phyloP scores from a whole-genome alignment of 176 grass and related monocot genomes.

The Carex pumila region DNA sequence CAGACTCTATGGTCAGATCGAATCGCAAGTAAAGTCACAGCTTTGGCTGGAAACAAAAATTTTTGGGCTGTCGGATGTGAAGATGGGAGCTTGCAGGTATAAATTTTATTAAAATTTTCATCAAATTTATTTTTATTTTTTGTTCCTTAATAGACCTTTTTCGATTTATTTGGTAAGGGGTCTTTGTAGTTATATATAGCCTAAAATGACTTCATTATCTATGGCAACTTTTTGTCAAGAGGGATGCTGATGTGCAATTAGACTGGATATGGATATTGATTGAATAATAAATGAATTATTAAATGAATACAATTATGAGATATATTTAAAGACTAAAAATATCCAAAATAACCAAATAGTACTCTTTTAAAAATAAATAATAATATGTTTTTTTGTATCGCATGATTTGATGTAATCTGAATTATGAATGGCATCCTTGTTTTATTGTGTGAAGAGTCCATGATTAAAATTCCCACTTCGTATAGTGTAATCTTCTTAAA shows the following conservation, averaged over 20 bases:
- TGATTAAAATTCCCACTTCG: neutral
- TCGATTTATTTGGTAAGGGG: neutral
- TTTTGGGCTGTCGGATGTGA: constrained; percentile 92
- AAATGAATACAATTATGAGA: neutral
- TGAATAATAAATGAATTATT: neutral
- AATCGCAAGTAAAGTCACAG: constrained; percentile 80
- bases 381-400: neutral
- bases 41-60: constrained; percentile 87
- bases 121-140: neutral
- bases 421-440: neutral
- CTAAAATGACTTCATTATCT: neutral
- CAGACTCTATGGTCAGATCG: constrained; percentile 82
- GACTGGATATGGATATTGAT: neutral
- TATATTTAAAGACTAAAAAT: neutral
- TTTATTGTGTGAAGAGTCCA: neutral
- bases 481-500: neutral
- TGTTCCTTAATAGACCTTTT: neutral
- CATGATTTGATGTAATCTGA: neutral
- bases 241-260: neutral
- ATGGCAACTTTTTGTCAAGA: neutral
- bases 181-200: neutral
- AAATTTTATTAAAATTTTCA: neutral
- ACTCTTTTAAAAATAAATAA: neutral
- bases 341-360: neutral
- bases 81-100: constrained; percentile 91